phyloP scores from a whole-genome alignment of 495 filamentous ascomycete genomes.

The Bacidia rubella region DNA sequence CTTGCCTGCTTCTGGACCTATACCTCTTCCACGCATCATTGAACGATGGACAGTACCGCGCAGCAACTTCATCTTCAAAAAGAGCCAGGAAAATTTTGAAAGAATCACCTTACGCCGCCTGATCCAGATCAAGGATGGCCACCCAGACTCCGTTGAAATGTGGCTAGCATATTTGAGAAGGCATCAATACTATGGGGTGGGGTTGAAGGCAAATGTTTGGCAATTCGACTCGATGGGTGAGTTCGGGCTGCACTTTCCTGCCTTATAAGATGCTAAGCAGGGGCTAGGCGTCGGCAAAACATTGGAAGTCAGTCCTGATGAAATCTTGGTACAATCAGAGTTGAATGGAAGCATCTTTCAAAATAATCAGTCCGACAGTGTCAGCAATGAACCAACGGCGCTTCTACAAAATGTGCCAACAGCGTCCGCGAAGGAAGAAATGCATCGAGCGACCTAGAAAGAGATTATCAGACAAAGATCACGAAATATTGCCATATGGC shows the following conservation, averaged over 20 bases:
- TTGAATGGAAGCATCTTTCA: no score
- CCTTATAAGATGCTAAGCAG: neutral
- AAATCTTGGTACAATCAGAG: no score
- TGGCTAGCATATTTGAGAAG: slow-evolving; percentile 89
- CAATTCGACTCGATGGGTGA: slow-evolving; percentile 62
- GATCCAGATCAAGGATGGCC: slow-evolving; percentile 87
- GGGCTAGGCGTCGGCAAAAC: slow-evolving; percentile 43
- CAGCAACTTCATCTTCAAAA: slow-evolving; percentile 87
- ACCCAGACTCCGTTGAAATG: slow-evolving; percentile 72
- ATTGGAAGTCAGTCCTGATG: slow-evolving; percentile 45
- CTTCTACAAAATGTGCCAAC: no score
- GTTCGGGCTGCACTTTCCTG: neutral
- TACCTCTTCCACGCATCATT: slow-evolving; percentile 74
- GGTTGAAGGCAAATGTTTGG: slow-evolving; percentile 98
- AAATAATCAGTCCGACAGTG: no score
- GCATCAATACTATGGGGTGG: slow-evolving; percentile 83
- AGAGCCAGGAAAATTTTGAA: slow-evolving; percentile 96
- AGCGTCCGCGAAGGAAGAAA: no score
- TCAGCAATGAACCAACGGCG: no score
- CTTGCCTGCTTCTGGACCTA: slow-evolving; percentile 72
- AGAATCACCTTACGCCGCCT: slow-evolving; percentile 72
- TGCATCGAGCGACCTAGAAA: no score
- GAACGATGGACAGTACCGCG: slow-evolving; percentile 92
- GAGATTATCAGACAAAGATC: no score
- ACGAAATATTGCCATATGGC: no score